Evolutionary conservation across 2,329 filamentous ascomycete species (phyloP), one percentile per base, ranked within the genome.

Genomic region (Fusarium subtropicale): DNA sequence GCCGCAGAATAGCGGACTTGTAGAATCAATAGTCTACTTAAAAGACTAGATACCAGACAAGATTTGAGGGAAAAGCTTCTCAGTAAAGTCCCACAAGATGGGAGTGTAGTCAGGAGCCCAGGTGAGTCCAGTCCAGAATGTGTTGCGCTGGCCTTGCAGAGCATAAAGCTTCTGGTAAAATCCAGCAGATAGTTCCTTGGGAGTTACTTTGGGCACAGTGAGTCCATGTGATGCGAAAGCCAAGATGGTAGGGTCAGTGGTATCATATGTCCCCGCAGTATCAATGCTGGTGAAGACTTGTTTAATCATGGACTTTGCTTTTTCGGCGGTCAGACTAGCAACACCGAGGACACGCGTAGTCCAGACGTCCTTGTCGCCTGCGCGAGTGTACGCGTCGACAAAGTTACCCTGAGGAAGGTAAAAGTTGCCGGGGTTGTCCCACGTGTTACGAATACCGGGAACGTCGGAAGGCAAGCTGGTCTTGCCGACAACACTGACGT

Each of bases 81-180:
- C 71, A 1, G 74, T 76, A 5, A 72, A 75, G 8, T 65, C 60
- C 72, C 73, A 76, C 7, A 76, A 54, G 13, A 71, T 60, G 1
- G 71, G 66, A 3, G 73, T 72, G 36, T 75, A 75, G 1, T 76
- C 73, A 0, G 76, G 65, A 2, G 65, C 66, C 64, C 64, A 68
- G 2, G 60, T 31, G 1, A 68, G 57, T 2, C 78, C 79, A 2
- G 80, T 78, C 62, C 79, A 82, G 60, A 75, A 82, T 1, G 80
- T 81, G 42, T 74, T 79, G 1, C 72, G 68, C 33, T 74, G 58
- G 1, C 80, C 78, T 67, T 82, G 78, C 11, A 81, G 62, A 0
- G 50, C 69, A 28, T 79, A 75, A 6, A 82, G 45, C 15, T 79
- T 68, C 0, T 65, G 39, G 34, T 79, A 81, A 48, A 81, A 81